A percentile compares a stretch with the other conserved stretches of the same genome.
These are phyloP conservation scores for Lactifluus subvellereus DNA, from an alignment of 768 basidiomycete genomes.

Conservation along the genomic window DNA sequence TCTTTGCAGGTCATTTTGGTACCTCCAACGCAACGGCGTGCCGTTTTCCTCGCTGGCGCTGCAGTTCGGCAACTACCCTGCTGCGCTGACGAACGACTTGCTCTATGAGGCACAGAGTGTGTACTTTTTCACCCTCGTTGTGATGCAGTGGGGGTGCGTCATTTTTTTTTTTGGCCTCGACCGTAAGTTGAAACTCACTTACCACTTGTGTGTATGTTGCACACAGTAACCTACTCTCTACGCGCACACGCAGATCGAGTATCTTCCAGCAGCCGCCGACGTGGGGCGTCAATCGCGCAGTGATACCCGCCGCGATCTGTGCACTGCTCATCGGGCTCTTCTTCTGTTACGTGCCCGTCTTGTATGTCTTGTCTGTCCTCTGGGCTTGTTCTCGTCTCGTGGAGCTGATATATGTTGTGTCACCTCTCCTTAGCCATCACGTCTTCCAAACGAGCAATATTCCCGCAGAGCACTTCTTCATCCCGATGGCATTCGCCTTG, in stretches of 20 bases:
- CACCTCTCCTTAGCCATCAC: constrained; percentile 31
- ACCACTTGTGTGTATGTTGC: background rate
- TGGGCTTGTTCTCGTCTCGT: background rate
- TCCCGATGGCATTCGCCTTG: constrained; percentile 44
- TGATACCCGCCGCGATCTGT: constrained; percentile 42
- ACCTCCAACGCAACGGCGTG: constrained; percentile 41
- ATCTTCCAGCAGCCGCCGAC: constrained; percentile 51
- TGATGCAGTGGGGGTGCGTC: constrained; percentile 51
- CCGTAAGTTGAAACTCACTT: background rate
- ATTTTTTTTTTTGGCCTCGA: background rate
- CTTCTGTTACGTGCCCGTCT: constrained; percentile 39
- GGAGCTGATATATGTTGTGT: background rate
- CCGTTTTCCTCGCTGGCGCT: constrained; percentile 44
- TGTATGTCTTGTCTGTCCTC: constrained; percentile 24
- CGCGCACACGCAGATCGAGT: constrained; percentile 49
- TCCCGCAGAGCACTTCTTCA: constrained; percentile 42
- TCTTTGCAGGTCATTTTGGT: constrained; percentile 37
- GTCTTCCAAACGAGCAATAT: constrained; percentile 47
- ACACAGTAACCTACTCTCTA: constrained; percentile 43
- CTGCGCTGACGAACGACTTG: constrained; percentile 35
- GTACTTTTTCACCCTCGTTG: constrained; percentile 46
- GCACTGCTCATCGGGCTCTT: constrained; percentile 42
- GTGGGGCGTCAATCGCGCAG: constrained; percentile 35
- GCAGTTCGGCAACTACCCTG: constrained; percentile 41
- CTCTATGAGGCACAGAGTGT: constrained; percentile 47